Base-by-base conservation (phyloP, 495 filamentous ascomycete species). In the Physcia stellaris region DNA sequence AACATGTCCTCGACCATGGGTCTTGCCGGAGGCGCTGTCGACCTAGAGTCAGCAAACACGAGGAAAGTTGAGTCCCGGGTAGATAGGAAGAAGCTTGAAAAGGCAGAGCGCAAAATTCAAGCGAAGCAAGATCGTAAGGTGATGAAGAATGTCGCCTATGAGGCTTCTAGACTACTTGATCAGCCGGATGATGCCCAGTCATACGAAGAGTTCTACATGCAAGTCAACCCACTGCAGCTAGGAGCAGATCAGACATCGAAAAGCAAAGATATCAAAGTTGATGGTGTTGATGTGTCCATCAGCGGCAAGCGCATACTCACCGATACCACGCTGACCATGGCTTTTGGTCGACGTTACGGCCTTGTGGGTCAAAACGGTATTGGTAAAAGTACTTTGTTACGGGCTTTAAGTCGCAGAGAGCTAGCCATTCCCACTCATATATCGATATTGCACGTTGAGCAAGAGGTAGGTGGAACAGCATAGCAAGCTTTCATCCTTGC, bases 131-230 rank as follows among this genome's bases (percentile, higher is more conserved):
- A 82, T 64, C 90, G 88, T 67, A 99, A 99, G 65, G 71, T 77
- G 27, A 93, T 93, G 77, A 96, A 95, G 70, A 94, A 78, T 32
- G 90, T 99, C 40, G 80, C 90, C 55, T 99, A 99, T 55, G 92
- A 99, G 61, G 83, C 92, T 13, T 99, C 90, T 4, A 75, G 79
- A 46, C 67, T 99, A 43, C 69, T 99, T 48, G 80, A 86, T 58
- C 74, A 84, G 56, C 68, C 83, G 3, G 76, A 83, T 45, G 74
- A 83, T 46, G 64, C 86, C n/a, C 79, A 94, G 70, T 84, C 83
- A 3, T 99, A 99, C 58, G 90, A 99, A 57, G 92, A 99, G 54
- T 96, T 99, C 64, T 99, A 86, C 68, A 96, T 99, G 90, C 75
- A 81, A 28, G 90, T 99, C 64, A 99, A 99, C 57, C 90, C 90